Evolutionary conservation across 179 eudicot genomes (phyloP).

Genomic region (Dionaea muscipula): DNA sequence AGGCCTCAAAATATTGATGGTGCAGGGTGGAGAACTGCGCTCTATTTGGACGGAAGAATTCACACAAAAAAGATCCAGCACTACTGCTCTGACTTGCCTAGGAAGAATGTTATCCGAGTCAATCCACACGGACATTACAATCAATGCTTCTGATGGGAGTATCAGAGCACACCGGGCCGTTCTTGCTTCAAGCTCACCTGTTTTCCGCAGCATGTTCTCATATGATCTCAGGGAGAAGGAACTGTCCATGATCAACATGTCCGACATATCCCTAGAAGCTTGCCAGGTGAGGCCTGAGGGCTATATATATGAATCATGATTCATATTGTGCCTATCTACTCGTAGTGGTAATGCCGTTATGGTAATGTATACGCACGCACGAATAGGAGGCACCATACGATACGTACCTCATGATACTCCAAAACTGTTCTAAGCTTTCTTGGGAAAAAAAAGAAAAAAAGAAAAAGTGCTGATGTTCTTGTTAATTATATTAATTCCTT

Average conservation of each 20-base stretch:
- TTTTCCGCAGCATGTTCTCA: constrained; percentile 70
- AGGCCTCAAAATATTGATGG: neutral
- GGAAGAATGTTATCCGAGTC: constrained; percentile 59
- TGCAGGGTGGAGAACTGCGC: constrained; percentile 54
- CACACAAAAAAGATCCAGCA: constrained; percentile 27
- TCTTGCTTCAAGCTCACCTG: constrained; percentile 69
- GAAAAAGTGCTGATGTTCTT: no score
- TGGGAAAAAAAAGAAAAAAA: no score
- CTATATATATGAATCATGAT: no score
- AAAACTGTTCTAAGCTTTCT: no score
- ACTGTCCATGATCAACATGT: constrained; percentile 46
- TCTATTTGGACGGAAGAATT: constrained; percentile 62
- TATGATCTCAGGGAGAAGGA: constrained; percentile 66
- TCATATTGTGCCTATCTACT: no score
- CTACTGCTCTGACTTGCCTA: constrained; percentile 39
- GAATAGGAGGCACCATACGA: no score
- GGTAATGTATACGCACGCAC: no score
- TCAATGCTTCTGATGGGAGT: constrained; percentile 57
- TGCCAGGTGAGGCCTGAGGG: constrained; percentile 23
- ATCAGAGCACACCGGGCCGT: constrained; percentile 76
- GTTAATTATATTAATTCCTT: no score
- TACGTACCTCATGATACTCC: no score
- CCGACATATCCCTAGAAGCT: constrained; percentile 65
- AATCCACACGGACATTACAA: constrained; percentile 71
- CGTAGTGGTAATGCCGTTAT: no score